These are phyloP conservation scores for Calocybe indica DNA, from an alignment of 768 basidiomycete species.

Conservation along the genomic window DNA sequence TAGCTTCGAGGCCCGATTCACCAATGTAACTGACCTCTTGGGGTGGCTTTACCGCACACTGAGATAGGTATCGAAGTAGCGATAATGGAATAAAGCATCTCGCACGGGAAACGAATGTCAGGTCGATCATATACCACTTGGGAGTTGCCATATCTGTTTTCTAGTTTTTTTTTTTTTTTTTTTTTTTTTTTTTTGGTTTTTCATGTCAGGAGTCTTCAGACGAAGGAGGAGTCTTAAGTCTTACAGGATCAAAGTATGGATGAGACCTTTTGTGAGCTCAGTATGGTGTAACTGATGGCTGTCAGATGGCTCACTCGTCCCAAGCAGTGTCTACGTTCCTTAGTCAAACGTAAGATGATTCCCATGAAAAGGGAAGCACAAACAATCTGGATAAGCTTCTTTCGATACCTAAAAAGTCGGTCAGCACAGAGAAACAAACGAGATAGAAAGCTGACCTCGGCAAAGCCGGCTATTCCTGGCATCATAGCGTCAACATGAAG, in stretches of 20 bases:
- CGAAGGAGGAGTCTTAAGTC: constrained; percentile 11
- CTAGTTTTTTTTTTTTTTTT: too few species aligned
- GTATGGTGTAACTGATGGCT: constrained; percentile 4
- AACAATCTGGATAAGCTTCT: constrained; percentile 89
- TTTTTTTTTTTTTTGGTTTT: neutral
- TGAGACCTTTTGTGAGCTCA: constrained; percentile 37
- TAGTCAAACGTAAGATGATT: constrained; percentile 1
- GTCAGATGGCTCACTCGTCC: constrained; percentile 56
- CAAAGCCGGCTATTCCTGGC: constrained; percentile 74
- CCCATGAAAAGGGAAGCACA: constrained; percentile 20
- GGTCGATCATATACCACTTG: constrained; percentile 92
- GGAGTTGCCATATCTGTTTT: constrained; percentile 75
- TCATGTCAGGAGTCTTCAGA: neutral
- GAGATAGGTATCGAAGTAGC: constrained; percentile 56
- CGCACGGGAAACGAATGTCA: constrained; percentile 60
- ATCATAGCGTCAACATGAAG: neutral
- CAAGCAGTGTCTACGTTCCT: constrained; percentile 72
- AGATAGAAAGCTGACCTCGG: constrained; percentile 45
- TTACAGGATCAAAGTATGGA: constrained; percentile 75
- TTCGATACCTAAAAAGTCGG: constrained; percentile 52
- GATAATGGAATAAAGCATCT: constrained; percentile 73
- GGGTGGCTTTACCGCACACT: constrained; percentile 22
- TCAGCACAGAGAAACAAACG: too few species aligned
- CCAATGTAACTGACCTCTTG: constrained; percentile 63
- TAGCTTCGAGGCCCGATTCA: constrained; percentile 49